A percentile compares a stretch with the other conserved stretches of the same genome.
These are phyloP conservation scores for Verticillium alfalfae DNA, from an alignment of 2,329 filamentous ascomycete genomes.

Conservation along the genomic window DNA sequence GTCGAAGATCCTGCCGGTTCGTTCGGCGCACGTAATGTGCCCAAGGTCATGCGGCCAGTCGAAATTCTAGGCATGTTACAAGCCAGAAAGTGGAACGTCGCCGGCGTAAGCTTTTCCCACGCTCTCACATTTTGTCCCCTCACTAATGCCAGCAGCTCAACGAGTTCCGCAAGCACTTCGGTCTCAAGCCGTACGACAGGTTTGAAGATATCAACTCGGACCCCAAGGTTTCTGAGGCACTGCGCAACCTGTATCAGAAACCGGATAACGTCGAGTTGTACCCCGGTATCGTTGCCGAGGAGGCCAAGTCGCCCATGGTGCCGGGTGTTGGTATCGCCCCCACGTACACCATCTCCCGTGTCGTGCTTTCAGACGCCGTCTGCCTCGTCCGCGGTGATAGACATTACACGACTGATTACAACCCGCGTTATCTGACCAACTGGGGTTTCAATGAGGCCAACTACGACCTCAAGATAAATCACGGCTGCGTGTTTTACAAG, in stretches of 20 bases:
- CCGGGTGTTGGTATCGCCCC: constrained; percentile 71
- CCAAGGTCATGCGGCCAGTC: constrained; percentile 65
- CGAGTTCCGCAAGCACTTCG: constrained; percentile 72
- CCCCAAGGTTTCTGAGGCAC: constrained; percentile 59
- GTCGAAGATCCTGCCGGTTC: constrained; percentile 74
- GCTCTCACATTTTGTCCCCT: background rate
- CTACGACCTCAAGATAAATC: constrained; percentile 68
- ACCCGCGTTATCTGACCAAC: constrained; percentile 69
- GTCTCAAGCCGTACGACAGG: constrained; percentile 66
- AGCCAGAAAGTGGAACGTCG: constrained; percentile 69
- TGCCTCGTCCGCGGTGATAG: constrained; percentile 73
- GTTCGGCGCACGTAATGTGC: constrained; percentile 70
- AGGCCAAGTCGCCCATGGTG: constrained; percentile 67
- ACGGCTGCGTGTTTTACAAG: constrained; percentile 83
- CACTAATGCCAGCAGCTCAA: background rate
- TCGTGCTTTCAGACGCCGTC: constrained; percentile 72
- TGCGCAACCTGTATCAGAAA: constrained; percentile 67
- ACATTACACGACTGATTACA: constrained; percentile 75
- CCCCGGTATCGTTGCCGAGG: constrained; percentile 71
- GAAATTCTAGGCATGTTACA: constrained; percentile 79
- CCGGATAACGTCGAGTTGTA: constrained; percentile 79
- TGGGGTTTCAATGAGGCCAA: constrained; percentile 76
- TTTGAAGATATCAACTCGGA: constrained; percentile 85
- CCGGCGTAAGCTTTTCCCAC: constrained; percentile 31
- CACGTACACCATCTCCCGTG: constrained; percentile 71